These are phyloP conservation scores for Colletotrichum cereale DNA, from an alignment of 2,329 filamentous ascomycete species.

Conservation along the genomic window DNA sequence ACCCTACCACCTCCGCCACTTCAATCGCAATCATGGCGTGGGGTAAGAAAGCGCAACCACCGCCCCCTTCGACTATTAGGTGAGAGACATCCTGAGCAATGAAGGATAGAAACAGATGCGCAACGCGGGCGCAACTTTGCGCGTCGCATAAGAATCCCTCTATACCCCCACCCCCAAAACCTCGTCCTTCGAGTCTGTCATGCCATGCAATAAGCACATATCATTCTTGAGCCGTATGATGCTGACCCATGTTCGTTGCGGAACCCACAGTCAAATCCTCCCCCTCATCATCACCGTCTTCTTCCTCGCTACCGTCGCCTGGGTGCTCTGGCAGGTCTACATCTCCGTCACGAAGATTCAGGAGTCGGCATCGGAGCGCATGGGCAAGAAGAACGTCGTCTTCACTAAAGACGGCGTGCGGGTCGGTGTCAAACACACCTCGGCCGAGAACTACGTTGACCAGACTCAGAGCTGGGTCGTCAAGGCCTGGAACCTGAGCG, in stretches of 20 bases:
- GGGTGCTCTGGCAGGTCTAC: slow-evolving; percentile 80
- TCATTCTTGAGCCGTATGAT: background rate
- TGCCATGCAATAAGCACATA: background rate
- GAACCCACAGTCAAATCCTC: slow-evolving; percentile 67
- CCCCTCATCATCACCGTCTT: slow-evolving; percentile 75
- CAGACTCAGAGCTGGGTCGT: slow-evolving; percentile 77
- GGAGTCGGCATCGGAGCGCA: slow-evolving; percentile 73
- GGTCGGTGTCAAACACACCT: slow-evolving; percentile 77
- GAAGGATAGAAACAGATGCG: background rate
- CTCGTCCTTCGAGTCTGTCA: background rate
- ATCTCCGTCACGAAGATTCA: slow-evolving; percentile 75
- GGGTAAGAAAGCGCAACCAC: slow-evolving; percentile 35
- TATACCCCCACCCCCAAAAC: background rate
- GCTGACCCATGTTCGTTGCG: slow-evolving; percentile 8
- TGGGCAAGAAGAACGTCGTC: slow-evolving; percentile 81
- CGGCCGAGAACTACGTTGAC: slow-evolving; percentile 79
- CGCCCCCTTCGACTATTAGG: slow-evolving; percentile 33
- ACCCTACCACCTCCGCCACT: background rate
- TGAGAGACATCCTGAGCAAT: slow-evolving; percentile 1
- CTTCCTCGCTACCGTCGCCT: slow-evolving; percentile 68
- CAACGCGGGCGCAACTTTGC: background rate
- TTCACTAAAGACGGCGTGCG: slow-evolving; percentile 81
- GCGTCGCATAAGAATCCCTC: background rate
- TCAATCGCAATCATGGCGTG: slow-evolving; percentile 31
- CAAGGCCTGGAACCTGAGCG: slow-evolving; percentile 73